Evolutionary conservation across 495 filamentous ascomycete genomes (phyloP), one percentile per base, ranked within the genome.

Genomic region (Neurospora sp.): DNA sequence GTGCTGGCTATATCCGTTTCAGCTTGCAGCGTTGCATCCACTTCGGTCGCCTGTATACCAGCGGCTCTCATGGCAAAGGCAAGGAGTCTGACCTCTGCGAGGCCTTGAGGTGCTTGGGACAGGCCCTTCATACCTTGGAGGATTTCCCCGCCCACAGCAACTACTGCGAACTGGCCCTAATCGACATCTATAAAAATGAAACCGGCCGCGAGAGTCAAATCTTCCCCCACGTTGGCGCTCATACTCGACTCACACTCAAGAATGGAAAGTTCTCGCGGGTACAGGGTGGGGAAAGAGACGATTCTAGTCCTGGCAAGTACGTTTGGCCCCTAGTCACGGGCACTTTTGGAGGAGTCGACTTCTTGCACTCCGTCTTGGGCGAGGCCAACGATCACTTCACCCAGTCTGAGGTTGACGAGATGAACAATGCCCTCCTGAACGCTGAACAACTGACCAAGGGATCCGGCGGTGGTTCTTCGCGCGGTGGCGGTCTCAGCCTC

Each of bases 111-210:
- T 89, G 87, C 70, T 86, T 99, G 7, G 96, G 96, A 0, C 96
- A 99, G 82, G 92, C 91, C 23, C 88, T 99, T 3, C 96, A 99
- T 83, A 96, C 92, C 76, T 86, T 98, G 70, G 96, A 99, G 80
- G 95, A 99, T 80, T 99, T 97, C 77, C 93, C 92, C 20, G 96
- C 96, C 5, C 96, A 99, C 80, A 95, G 92, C 44, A 99, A 99
- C 79, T 97, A 99, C 81, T 90, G 90, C 72, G 96, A 99, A 82
- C 88, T 98, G 38, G 91, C 87, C 9, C 86, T 99, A 38, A 90
- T 93, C 4, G 96, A 99, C 78, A 87, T 98, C 8, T 1, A 31
- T 31, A 1, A 27, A 31, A 60, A 1, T 0, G 49, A 60, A 49
- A 49, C 3, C 8, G 20, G 49, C 73, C 94, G 93, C 11, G 91